Conservation (phyloP, 495 filamentous ascomycete species). For the Parathielavia hyrcaniae region DNA sequence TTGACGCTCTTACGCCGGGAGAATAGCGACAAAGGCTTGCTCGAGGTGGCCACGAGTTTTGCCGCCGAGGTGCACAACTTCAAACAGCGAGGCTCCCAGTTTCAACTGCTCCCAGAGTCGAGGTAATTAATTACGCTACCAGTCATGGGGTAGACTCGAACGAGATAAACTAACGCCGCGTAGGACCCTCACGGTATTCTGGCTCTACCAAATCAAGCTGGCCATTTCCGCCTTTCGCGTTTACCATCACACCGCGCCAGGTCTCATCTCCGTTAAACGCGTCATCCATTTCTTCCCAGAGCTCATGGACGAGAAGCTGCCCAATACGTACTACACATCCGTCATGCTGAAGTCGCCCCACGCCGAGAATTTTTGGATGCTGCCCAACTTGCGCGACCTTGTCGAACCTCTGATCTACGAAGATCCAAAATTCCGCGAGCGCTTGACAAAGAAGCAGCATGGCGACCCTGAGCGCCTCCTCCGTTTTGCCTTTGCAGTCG, state of each 20-base stretch:
- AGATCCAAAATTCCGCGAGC: background rate
- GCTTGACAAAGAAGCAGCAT: background rate
- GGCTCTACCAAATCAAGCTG: constrained; percentile 25
- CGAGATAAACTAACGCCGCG: background rate
- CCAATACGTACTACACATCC: constrained; percentile 16
- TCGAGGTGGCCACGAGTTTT: constrained; percentile 22
- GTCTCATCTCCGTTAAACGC: background rate
- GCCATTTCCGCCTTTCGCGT: background rate
- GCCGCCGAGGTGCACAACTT: constrained; percentile 14
- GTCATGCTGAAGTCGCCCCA: constrained; percentile 15
- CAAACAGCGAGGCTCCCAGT: constrained; percentile 14
- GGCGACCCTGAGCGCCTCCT: constrained; percentile 16
- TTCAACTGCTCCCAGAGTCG: constrained; percentile 15
- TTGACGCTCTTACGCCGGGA: background rate
- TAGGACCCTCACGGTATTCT: constrained; percentile 25
- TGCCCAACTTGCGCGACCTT: constrained; percentile 18
- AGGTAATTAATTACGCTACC: constrained; percentile 15
- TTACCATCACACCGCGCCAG: background rate
- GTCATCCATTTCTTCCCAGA: constrained; percentile 14
- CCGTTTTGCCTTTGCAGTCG: constrained; percentile 17
- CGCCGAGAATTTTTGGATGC: constrained; percentile 19
- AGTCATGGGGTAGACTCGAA: background rate
- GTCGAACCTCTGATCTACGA: background rate
- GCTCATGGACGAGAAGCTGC: constrained; percentile 13
- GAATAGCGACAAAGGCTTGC: constrained; percentile 8